Conservation (phyloP, 2,329 filamentous ascomycete genomes). For the Madurella mycetomatis region DNA sequence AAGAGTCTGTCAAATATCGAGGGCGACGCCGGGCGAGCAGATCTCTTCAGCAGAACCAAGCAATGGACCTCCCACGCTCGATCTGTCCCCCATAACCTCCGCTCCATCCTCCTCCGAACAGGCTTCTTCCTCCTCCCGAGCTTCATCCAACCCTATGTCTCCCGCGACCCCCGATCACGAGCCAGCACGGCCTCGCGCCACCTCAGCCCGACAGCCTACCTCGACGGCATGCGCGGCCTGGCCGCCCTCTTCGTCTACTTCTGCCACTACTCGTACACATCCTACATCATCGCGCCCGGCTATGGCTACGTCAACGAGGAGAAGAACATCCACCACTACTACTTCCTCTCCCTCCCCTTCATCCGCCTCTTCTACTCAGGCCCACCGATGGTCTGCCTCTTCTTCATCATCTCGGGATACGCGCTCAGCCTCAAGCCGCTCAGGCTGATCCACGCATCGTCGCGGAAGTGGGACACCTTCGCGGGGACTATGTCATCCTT, state of each 20-base stretch:
- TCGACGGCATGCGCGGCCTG: constrained; percentile 54
- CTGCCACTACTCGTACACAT: constrained; percentile 53
- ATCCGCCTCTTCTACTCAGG: constrained; percentile 52
- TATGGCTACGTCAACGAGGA: constrained; percentile 40
- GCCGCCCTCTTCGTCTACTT: constrained; percentile 54
- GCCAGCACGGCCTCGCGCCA: constrained; percentile 20
- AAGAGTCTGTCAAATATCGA: constrained; percentile 41
- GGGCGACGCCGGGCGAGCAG: constrained; percentile 37
- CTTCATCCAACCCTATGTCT: constrained; percentile 44
- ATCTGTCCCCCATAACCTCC: not conserved
- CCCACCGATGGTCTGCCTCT: constrained; percentile 54
- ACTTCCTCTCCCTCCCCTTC: constrained; percentile 50
- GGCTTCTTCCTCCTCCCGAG: constrained; percentile 49
- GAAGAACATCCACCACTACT: constrained; percentile 32
- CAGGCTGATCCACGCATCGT: constrained; percentile 32
- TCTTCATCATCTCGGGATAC: constrained; percentile 61
- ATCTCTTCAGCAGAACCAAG: constrained; percentile 31
- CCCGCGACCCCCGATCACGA: not conserved
- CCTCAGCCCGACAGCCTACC: constrained; percentile 51
- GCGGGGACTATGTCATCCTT: constrained; percentile 45
- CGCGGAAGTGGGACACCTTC: constrained; percentile 17
- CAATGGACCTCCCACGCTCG: not conserved
- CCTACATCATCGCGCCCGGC: constrained; percentile 47
- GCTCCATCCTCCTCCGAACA: constrained; percentile 35
- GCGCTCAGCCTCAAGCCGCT: constrained; percentile 52